Base-by-base conservation (phyloP, 1,139 yeast genomes). In the Geotrichum klebahnii region DNA sequence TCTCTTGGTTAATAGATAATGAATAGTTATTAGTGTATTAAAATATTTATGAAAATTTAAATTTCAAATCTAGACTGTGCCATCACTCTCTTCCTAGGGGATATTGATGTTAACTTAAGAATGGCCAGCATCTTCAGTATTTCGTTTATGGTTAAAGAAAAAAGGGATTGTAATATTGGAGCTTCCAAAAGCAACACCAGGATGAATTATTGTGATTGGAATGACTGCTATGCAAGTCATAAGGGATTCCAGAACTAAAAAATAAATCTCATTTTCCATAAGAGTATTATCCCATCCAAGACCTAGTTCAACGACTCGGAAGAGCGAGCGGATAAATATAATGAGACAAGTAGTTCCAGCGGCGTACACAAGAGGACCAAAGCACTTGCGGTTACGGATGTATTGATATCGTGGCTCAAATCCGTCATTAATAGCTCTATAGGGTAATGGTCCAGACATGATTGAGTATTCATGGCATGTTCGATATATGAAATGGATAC, bases 241-340 rank as follows among this genome's bases (percentile, higher is more conserved):
- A 26, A 82, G 63, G 0, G 88, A 85, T 62, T 90, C 97, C 42
- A 90, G 74, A 6, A 81, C 78, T 74, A 89, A 76, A 58, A 90
- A 76, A 65, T 76, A 88, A 33, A 76, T 75, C 67, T 90, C 97
- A 58, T 81, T 81, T 0, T 70, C 67, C 50, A 85, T 81, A 57
- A 88, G 70, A 54, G 73, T 75, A 0, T 96, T 94, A 5, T 59
- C 48, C 79, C 87, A 87, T 12, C 96, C 96, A 60, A 81, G 78
- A 2, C 82, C 72, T 53, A 88, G 73, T 64, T 88, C 96, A 20
- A 82, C 79, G 48, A 86, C 81, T 67, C 96, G 78, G 66, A 86
- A 88, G 37, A 84, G 72, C 64, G 92, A 84, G 66, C 96, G 79
- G 42, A 79, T 74, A 59, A 77, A 83, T 40, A 87, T 74, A 8